A percentile compares a stretch with the other conserved stretches of the same genome.
phyloP scores from a whole-genome alignment of 768 basidiomycete genomes.

The Mycena belliarum region DNA sequence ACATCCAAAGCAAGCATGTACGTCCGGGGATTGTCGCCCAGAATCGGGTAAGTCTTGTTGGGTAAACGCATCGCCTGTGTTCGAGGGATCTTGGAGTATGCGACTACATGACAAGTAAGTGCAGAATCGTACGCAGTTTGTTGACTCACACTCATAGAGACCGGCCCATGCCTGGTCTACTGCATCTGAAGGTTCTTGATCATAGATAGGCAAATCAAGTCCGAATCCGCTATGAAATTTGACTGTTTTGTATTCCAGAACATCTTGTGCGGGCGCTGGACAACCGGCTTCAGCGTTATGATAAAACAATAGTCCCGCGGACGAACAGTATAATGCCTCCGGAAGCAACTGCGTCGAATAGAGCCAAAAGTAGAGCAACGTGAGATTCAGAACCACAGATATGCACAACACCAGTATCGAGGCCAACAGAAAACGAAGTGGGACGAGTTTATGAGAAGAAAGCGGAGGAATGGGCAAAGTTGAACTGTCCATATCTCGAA shows the following conservation, averaged over 20 bases:
- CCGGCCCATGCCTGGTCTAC: constrained; percentile 27
- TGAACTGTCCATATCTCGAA: not conserved
- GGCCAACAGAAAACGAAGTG: not conserved
- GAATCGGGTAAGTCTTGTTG: constrained; percentile 28
- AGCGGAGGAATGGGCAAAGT: not conserved
- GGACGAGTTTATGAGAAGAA: constrained; percentile 2
- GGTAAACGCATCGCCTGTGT: constrained; percentile 23
- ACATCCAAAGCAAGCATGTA: constrained; percentile 28
- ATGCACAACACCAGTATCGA: not conserved
- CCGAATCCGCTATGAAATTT: constrained; percentile 28
- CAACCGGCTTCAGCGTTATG: not conserved
- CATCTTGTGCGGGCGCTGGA: constrained; percentile 26
- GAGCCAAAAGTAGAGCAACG: constrained; percentile 13
- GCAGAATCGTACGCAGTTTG: not conserved
- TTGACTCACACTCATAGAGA: constrained; percentile 24
- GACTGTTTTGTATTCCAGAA: constrained; percentile 21
- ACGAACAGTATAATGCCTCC: constrained; percentile 22
- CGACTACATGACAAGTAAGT: constrained; percentile 18
- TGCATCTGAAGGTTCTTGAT: constrained; percentile 25
- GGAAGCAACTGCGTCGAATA: constrained; percentile 11
- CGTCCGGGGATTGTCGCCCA: constrained; percentile 22
- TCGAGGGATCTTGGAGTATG: constrained; percentile 25
- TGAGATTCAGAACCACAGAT: constrained; percentile 16
- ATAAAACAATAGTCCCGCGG: not conserved
- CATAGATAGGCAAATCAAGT: constrained; percentile 20